Conservation (phyloP, 768 basidiomycete genomes). For the Hortiboletus flavorubellus region DNA sequence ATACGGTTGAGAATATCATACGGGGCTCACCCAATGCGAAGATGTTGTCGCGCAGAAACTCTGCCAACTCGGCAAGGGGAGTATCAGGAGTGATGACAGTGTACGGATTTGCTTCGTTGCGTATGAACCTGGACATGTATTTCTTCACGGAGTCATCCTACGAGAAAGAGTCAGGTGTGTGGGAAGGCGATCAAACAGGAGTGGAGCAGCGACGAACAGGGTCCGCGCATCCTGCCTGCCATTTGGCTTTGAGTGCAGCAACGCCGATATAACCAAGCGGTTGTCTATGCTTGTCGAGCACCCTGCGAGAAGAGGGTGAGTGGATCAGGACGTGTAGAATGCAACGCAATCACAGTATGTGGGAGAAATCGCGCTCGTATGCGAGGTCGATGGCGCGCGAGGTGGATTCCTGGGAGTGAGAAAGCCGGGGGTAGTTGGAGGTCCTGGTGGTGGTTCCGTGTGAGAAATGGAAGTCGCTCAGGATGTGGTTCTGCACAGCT, state of each 20-base stretch:
- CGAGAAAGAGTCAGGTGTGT: not conserved
- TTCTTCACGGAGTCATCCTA: conserved; percentile 69
- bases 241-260: conserved; percentile 66
- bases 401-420: conserved; percentile 72
- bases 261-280: conserved; percentile 88
- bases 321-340: not conserved
- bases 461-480: not conserved
- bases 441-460: conserved; percentile 33
- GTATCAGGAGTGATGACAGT: conserved; percentile 79
- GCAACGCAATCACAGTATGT: conserved; percentile 67
- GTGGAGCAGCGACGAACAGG: conserved; percentile 45
- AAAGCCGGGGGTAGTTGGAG: conserved; percentile 87
- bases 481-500: conserved; percentile 44
- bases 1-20: not conserved
- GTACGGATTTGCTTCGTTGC: conserved; percentile 62
- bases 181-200: not conserved
- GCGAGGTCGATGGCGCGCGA: conserved; percentile 79
- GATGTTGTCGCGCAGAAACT: conserved; percentile 66
- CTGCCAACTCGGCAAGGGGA: conserved; percentile 75
- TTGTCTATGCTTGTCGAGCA: conserved; percentile 66
- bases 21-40: conserved; percentile 66
- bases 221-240: conserved; percentile 69
- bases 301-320: conserved; percentile 42
- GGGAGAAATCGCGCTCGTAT: conserved; percentile 92
- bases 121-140: conserved; percentile 74